Conservation (phyloP, 2,329 filamentous ascomycete genomes). For the Aspergillus ustus region DNA sequence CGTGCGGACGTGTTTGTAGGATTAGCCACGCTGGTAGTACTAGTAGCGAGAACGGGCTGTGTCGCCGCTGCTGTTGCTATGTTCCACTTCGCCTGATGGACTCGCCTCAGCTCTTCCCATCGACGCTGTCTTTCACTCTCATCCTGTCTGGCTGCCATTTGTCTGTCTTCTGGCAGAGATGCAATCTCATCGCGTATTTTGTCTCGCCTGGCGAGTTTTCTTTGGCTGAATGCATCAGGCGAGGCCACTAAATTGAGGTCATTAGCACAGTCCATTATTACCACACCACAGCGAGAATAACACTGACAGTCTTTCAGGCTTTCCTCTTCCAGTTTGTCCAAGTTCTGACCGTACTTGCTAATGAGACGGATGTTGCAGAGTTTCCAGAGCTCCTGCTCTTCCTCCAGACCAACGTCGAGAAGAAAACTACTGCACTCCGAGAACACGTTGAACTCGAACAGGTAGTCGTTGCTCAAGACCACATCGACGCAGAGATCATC, state of each 20-base stretch:
- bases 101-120: not conserved
- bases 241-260: not conserved
- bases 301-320: not conserved
- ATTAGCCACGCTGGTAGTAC: too few species aligned
- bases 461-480: not conserved
- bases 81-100: not conserved
- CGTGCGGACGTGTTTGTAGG: too few species aligned
- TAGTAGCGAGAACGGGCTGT: not conserved
- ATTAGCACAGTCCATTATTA: not conserved
- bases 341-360: not conserved
- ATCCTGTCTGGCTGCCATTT: not conserved
- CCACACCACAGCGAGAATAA: not conserved
- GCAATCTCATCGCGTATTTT: not conserved
- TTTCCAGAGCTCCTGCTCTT: not conserved
- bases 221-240: not conserved
- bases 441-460: not conserved
- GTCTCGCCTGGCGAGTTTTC: slow-evolving; percentile 1
- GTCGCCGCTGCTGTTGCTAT: not conserved
- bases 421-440: not conserved
- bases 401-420: not conserved
- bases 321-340: not conserved
- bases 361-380: not conserved
- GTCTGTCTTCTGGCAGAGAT: not conserved
- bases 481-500: slow-evolving; percentile 1
- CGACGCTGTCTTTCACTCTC: not conserved